Percentiles rank a stretch among this genome's conserved stretches.
phyloP scores from a whole-genome alignment of 495 filamentous ascomycete species.

The Aspergillus saccharolyticus region DNA sequence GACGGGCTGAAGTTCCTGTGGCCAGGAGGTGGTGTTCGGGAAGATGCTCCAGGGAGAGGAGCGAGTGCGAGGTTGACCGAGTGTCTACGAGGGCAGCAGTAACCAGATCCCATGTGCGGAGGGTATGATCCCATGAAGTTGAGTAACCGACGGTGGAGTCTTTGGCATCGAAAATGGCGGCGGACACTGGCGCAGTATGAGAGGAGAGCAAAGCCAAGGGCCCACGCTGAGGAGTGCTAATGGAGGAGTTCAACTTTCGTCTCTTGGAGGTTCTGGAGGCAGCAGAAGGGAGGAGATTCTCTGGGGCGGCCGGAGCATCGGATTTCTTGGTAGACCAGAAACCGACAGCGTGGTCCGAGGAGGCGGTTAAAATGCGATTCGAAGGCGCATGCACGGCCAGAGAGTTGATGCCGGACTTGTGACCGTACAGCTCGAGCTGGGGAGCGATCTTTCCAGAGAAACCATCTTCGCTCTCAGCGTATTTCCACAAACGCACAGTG shows the following conservation, averaged over 20 bases:
- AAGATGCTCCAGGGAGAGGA: constrained; percentile 69
- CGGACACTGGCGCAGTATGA: constrained; percentile 68
- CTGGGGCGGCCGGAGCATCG: constrained; percentile 64
- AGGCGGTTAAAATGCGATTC: constrained; percentile 76
- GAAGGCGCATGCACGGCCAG: constrained; percentile 72
- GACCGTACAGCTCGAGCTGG: constrained; percentile 79
- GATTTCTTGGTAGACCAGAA: constrained; percentile 78
- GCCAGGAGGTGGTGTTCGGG: constrained; percentile 67
- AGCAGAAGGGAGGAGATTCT: constrained; percentile 58
- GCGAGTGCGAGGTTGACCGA: constrained; percentile 71
- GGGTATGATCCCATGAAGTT: constrained; percentile 77
- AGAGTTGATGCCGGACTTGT: constrained; percentile 67
- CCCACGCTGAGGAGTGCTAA: constrained; percentile 66
- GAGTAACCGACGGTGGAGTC: constrained; percentile 90
- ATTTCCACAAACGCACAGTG: constrained; percentile 83
- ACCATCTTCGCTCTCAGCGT: constrained; percentile 58
- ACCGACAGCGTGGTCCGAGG: constrained; percentile 70
- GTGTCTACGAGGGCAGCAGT: constrained; percentile 70
- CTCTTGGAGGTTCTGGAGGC: constrained; percentile 61
- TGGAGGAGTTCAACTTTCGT: constrained; percentile 64
- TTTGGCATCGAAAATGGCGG: constrained; percentile 72
- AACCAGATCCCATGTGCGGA: constrained; percentile 86
- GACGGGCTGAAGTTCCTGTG: constrained; percentile 76
- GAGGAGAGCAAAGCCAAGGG: constrained; percentile 66
- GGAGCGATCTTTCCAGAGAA: constrained; percentile 63